A percentile compares a stretch with the other conserved stretches of the same genome.
These are phyloP conservation scores for Dipteronia dyeriana DNA, from an alignment of 345 rosid species.

Conservation along the genomic window DNA sequence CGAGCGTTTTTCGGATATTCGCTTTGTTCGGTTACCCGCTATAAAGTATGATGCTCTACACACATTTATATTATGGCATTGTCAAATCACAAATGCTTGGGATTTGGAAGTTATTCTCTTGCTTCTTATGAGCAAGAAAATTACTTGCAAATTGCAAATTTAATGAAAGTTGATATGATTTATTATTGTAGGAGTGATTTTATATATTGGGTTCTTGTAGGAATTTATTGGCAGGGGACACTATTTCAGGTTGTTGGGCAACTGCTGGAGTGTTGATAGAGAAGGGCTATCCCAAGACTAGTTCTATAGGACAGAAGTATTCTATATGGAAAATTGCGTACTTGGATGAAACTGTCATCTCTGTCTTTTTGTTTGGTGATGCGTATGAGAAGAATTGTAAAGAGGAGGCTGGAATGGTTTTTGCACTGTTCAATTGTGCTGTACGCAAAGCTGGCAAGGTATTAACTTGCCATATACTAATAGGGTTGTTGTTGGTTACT, in stretches of 20 bases:
- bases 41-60: slow-evolving; percentile 49
- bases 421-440: slow-evolving; percentile 69
- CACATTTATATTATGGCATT: background rate
- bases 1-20: slow-evolving; percentile 73
- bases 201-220: slow-evolving; percentile 37
- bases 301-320: slow-evolving; percentile 75
- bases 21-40: slow-evolving; percentile 66
- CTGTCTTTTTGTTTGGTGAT: slow-evolving; percentile 91
- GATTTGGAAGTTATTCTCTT: background rate
- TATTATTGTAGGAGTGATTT: slow-evolving; percentile 6
- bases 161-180: background rate
- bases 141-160: slow-evolving; percentile 3
- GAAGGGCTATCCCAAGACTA: slow-evolving; percentile 70
- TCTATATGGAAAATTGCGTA: slow-evolving; percentile 73
- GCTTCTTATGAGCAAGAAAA: background rate
- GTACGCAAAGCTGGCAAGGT: slow-evolving; percentile 69
- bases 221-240: slow-evolving; percentile 74
- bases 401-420: slow-evolving; percentile 71
- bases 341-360: slow-evolving; percentile 57
- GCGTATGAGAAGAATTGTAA: slow-evolving; percentile 58
- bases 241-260: slow-evolving; percentile 84
- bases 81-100: background rate
- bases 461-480: slow-evolving; percentile 20
- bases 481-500: background rate
- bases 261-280: slow-evolving; percentile 84